These are phyloP conservation scores for Hypoxylon sp. DNA, from an alignment of 2,329 filamentous ascomycete species.

Conservation along the genomic window DNA sequence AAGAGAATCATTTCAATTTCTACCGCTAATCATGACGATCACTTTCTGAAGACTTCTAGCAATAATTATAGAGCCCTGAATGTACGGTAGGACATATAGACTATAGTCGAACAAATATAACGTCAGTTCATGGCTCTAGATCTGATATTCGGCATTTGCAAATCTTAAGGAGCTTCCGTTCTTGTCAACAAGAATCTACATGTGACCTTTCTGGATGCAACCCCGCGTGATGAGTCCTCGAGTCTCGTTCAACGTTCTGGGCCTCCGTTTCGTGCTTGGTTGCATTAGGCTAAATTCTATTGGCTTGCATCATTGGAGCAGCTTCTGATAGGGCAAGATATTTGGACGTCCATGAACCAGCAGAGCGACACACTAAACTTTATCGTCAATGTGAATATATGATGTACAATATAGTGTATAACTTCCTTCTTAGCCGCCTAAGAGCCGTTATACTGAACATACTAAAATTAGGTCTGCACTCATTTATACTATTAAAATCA, in stretches of 20 bases:
- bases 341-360: background rate
- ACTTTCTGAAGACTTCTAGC: background rate
- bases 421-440: conserved; percentile 8
- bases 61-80: conserved; percentile 25
- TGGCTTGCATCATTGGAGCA: conserved; percentile 35
- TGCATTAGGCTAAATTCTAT: conserved; percentile 40
- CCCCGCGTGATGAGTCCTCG: conserved; percentile 19
- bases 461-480: conserved; percentile 13
- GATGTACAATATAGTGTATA: conserved; percentile 21
- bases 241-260: conserved; percentile 11
- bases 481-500: background rate
- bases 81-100: background rate
- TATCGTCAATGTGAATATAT: conserved; percentile 19
- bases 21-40: background rate
- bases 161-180: conserved; percentile 21
- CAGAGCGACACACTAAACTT: background rate
- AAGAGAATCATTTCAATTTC: background rate
- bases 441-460: background rate
- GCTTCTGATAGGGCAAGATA: conserved; percentile 26
- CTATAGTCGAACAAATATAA: background rate
- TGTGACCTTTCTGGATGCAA: conserved; percentile 27
- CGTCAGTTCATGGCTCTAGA: background rate
- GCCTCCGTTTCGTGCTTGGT: background rate
- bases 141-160: conserved; percentile 29
- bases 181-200: conserved; percentile 18